A percentile compares a stretch with the other conserved stretches of the same genome.
phyloP scores from a whole-genome alignment of 1,284 basidiomycete genomes.

The Crucibulum parvulum region DNA sequence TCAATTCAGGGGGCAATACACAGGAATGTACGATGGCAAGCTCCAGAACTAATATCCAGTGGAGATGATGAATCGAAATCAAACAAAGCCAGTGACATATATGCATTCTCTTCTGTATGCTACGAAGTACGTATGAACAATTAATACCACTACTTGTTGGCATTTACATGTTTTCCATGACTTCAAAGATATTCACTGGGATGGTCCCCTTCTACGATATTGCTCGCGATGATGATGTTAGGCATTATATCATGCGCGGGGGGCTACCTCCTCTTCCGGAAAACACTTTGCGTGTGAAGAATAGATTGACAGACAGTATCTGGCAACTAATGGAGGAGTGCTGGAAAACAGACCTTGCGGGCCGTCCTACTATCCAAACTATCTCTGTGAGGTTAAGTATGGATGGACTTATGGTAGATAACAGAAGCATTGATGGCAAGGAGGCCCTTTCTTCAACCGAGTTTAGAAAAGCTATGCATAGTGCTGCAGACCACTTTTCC shows the following conservation, averaged over 20 bases:
- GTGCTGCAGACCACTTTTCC: no score
- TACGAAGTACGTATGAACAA: slow-evolving; percentile 15
- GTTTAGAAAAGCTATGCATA: no score
- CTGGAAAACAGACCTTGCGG: neutral
- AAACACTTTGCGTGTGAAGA: neutral
- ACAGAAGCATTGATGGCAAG: no score
- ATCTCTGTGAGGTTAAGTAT: no score
- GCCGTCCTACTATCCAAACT: neutral
- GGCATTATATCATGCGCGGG: neutral
- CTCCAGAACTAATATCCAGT: slow-evolving; percentile 17
- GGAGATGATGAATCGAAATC: neutral
- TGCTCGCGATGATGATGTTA: neutral
- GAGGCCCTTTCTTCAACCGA: no score
- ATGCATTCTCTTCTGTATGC: slow-evolving; percentile 19
- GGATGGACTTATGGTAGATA: no score
- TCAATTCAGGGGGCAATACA: slow-evolving; percentile 4
- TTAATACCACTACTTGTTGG: neutral
- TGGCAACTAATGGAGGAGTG: neutral
- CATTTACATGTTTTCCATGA: neutral
- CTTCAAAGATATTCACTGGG: neutral
- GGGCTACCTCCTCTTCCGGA: neutral
- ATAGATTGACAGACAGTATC: neutral
- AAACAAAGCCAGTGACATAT: slow-evolving; percentile 15
- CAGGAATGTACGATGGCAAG: slow-evolving; percentile 13
- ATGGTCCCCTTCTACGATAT: neutral